Evolutionary conservation across 129 eudicot genomes (phyloP), one percentile per base, ranked within the genome.

Genomic region (Saposhnikovia divaricata): DNA sequence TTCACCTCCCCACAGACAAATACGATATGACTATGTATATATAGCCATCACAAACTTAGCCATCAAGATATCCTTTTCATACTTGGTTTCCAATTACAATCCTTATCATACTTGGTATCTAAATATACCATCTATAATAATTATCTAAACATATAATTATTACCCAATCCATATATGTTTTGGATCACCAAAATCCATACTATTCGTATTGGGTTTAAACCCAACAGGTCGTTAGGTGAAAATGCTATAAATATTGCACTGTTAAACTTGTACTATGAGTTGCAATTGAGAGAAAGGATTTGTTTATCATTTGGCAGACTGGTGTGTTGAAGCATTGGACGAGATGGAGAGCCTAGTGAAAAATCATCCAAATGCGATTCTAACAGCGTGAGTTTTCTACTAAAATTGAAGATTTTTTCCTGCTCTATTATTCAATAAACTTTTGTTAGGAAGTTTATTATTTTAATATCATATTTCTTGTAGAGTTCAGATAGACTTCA

Each of bases 301-400:
- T 84, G 81, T 83, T 70, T 70, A 80, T 87, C 51, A 82, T 87
- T 74, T 87, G 90, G 90, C 88, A 87, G 82, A 87, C 88, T 14
- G 90, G 90, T 1, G 34, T 51, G 85, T 87, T 25, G 83, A 82
- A 51, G 77, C 90, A 2, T 87, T 76, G 80, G 78, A 82, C 77
- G 90, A 87, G 79, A 87, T 87, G 90, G 88, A 87, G 72, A 87
- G 88, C 80, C 88, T 87, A 34, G 86, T 82, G 28, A 82, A 55
- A 31, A 80, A 38, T 53, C 88, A 87, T 83, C 88, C 88, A 5
- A 81, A 83, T 15, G 81, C 84, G 79, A 69, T 80, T 77, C 81
- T 87, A 78, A 71, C 76, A 16, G 83, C 90, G 90, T 87, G 79
- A 84, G 90, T 28, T 61, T 34, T 53, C 38, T 65, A 4, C 46